Evolutionary conservation across 192 early-diverging fungal genomes (phyloP).

Genomic region (Allomyces macrogynus): DNA sequence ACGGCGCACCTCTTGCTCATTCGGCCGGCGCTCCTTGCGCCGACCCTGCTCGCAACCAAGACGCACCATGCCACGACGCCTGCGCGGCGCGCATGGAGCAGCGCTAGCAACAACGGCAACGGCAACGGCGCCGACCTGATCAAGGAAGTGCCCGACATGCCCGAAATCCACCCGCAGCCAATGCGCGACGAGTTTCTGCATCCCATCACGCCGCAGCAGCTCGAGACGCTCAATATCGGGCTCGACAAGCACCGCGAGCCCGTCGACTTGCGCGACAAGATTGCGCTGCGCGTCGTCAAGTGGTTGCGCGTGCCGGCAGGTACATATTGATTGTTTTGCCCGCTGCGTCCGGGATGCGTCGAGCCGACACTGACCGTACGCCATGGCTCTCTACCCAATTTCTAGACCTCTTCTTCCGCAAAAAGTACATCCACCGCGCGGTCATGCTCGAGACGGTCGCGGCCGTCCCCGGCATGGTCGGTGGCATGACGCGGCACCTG

Average conservation of each 20-base stretch:
- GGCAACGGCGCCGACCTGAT: too few relatives aligned
- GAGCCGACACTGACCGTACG: too few relatives aligned
- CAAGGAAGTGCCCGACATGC: neutral
- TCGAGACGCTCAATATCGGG: slow-evolving; percentile 42
- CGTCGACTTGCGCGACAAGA: slow-evolving; percentile 25
- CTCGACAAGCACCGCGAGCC: slow-evolving; percentile 41
- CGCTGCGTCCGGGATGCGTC: too few relatives aligned
- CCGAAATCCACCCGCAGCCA: slow-evolving; percentile 14
- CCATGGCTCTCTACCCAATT: too few relatives aligned
- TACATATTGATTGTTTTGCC: too few relatives aligned
- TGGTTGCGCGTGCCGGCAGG: slow-evolving; percentile 29
- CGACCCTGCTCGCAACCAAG: too few relatives aligned
- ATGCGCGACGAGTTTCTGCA: slow-evolving; percentile 41
- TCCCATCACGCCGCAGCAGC: slow-evolving; percentile 24
- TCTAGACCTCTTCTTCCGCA: slow-evolving; percentile 45
- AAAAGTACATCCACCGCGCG: slow-evolving; percentile 54
- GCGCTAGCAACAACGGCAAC: too few relatives aligned
- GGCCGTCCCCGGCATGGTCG: slow-evolving; percentile 71
- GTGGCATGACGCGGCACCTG: slow-evolving; percentile 56
- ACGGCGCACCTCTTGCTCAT: too few relatives aligned
- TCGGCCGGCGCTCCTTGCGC: too few relatives aligned
- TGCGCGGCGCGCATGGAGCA: too few relatives aligned
- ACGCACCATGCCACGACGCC: too few relatives aligned
- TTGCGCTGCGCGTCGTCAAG: slow-evolving; percentile 44
- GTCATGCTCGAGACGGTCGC: slow-evolving; percentile 33